Evolutionary conservation across 2,329 filamentous ascomycete genomes (phyloP).

Genomic region (Bipolaris sorokiniana): DNA sequence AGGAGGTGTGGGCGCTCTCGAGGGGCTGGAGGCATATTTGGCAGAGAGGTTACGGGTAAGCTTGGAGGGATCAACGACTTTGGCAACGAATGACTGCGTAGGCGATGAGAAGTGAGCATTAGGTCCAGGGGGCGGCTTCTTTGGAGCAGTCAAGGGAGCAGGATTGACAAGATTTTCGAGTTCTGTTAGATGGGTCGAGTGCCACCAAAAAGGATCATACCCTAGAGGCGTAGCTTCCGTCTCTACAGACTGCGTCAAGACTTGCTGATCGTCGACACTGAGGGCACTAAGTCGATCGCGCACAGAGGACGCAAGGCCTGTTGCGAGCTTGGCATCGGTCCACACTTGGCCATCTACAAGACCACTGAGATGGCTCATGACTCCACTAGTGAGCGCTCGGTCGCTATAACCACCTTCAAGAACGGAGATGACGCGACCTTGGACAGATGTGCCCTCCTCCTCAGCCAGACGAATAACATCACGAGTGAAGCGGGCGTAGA

Average conservation of each 20-base stretch:
- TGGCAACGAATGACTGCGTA: slow-evolving; percentile 85
- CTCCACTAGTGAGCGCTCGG: slow-evolving; percentile 83
- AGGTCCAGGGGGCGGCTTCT: slow-evolving; percentile 64
- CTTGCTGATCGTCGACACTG: slow-evolving; percentile 36
- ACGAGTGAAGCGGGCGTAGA: slow-evolving; percentile 88
- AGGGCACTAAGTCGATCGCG: slow-evolving; percentile 57
- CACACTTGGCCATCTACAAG: slow-evolving; percentile 65
- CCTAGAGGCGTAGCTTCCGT: slow-evolving; percentile 26
- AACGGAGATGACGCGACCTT: slow-evolving; percentile 89
- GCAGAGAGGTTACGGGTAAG: slow-evolving; percentile 69
- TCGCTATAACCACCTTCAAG: slow-evolving; percentile 97
- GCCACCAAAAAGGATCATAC: slow-evolving; percentile 56
- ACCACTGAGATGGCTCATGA: slow-evolving; percentile 88
- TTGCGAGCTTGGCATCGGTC: slow-evolving; percentile 39
- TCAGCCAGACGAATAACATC: slow-evolving; percentile 83
- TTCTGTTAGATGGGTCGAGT: slow-evolving; percentile 38
- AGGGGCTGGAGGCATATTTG: slow-evolving; percentile 41
- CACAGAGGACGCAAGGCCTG: slow-evolving; percentile 65
- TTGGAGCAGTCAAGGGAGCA: slow-evolving; percentile 56
- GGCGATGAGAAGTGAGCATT: slow-evolving; percentile 81
- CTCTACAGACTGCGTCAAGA: slow-evolving; percentile 27
- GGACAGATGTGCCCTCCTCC: slow-evolving; percentile 76
- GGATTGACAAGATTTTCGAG: slow-evolving; percentile 45
- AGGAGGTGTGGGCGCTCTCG: slow-evolving; percentile 66
- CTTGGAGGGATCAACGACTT: slow-evolving; percentile 71